These are phyloP conservation scores for Trichophyton mentagrophytes DNA, from an alignment of 2,329 filamentous ascomycete genomes.

Conservation along the genomic window DNA sequence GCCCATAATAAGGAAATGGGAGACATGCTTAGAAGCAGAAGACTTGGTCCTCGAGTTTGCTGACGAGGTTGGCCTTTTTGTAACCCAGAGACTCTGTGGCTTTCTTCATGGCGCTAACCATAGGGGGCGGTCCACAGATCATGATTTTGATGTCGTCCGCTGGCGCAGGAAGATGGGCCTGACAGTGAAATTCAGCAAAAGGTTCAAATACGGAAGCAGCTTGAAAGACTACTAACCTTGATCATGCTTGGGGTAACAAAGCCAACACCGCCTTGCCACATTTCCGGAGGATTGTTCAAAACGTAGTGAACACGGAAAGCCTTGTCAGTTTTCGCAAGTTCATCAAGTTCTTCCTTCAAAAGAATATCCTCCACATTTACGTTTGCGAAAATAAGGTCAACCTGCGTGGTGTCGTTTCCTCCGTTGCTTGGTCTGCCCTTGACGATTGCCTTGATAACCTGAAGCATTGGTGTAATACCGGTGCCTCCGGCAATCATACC, in stretches of 20 bases:
- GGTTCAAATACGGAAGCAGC: not conserved
- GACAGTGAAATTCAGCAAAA: not conserved
- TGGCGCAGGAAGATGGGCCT: constrained; percentile 57
- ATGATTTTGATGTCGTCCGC: constrained; percentile 84
- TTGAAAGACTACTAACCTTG: constrained; percentile 44
- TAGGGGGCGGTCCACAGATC: constrained; percentile 88
- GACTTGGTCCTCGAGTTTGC: constrained; percentile 95
- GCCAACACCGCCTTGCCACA: constrained; percentile 83
- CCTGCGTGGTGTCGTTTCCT: constrained; percentile 69
- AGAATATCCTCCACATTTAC: constrained; percentile 88
- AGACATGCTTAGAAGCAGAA: constrained; percentile 67
- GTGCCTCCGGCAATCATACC: constrained; percentile 98
- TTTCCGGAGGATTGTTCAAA: constrained; percentile 84
- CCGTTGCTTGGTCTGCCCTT: constrained; percentile 54
- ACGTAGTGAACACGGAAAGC: constrained; percentile 87
- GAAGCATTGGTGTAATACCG: constrained; percentile 96
- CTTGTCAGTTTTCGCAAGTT: constrained; percentile 61
- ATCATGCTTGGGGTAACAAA: constrained; percentile 97
- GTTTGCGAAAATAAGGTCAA: constrained; percentile 95
- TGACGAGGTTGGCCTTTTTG: constrained; percentile 83
- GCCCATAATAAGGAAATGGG: not conserved
- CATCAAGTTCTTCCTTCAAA: constrained; percentile 80
- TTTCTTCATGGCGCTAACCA: constrained; percentile 97
- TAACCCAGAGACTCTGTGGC: constrained; percentile 77
- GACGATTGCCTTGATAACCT: constrained; percentile 83